Evolutionary conservation across 345 rosid species (phyloP).

Genomic region (Salix suchowensis): DNA sequence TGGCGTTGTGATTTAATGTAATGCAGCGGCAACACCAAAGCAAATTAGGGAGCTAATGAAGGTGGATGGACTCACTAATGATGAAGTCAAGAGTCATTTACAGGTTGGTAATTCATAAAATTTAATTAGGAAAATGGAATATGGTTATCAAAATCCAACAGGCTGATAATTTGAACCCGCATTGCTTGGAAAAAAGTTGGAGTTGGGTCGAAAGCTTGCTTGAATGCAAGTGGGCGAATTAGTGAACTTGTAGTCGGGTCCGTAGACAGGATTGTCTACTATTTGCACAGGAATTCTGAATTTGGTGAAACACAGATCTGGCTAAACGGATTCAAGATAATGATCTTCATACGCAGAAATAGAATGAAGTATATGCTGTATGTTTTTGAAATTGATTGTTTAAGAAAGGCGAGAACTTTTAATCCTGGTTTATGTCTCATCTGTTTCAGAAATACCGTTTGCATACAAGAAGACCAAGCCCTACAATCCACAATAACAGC

Average conservation of each 20-base stretch:
- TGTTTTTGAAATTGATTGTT: too few species aligned
- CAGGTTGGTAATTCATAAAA: conserved; percentile 45
- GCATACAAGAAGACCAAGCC: conserved; percentile 77
- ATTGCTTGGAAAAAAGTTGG: background rate
- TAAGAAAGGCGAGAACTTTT: too few species aligned
- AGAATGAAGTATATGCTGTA: background rate
- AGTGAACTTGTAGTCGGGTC: background rate
- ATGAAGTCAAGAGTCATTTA: conserved; percentile 98
- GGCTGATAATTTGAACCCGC: background rate
- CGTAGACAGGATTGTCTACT: background rate
- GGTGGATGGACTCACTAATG: conserved; percentile 90
- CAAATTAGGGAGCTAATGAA: conserved; percentile 95
- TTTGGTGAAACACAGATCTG: background rate
- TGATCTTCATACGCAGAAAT: background rate
- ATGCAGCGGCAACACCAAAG: conserved; percentile 83
- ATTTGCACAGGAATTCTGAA: background rate
- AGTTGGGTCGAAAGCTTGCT: background rate
- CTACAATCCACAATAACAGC: conserved; percentile 34
- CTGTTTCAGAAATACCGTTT: conserved; percentile 74
- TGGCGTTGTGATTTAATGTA: background rate
- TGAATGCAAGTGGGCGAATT: background rate
- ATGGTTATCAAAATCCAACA: background rate
- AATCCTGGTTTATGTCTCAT: background rate
- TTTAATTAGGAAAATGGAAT: background rate
- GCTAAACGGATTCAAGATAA: background rate